phyloP scores from a whole-genome alignment of 495 filamentous ascomycete genomes.

The Opeltia flavorubescens region DNA sequence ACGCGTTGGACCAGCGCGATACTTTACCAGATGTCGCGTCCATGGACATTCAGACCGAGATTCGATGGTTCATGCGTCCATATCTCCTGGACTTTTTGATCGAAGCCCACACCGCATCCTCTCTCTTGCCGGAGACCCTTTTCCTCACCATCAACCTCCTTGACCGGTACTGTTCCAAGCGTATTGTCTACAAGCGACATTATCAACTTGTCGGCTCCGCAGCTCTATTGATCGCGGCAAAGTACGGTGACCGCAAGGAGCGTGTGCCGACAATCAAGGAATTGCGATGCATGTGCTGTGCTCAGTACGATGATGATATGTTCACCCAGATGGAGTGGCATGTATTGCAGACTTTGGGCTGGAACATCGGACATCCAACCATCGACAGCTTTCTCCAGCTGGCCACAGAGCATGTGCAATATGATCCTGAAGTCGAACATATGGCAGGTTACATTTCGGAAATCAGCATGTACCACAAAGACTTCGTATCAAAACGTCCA shows the following conservation, averaged over 20 bases:
- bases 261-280: constrained; percentile 89
- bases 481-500: constrained; percentile 81
- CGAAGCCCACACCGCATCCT: constrained; percentile 91
- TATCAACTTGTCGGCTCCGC: constrained; percentile 97
- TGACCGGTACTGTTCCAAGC: constrained; percentile 91
- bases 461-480: constrained; percentile 87
- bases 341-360: constrained; percentile 91
- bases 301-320: constrained; percentile 97
- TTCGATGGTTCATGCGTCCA: constrained; percentile 98
- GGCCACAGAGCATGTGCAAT: constrained; percentile 44
- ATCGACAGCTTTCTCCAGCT: constrained; percentile 85
- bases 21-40: constrained; percentile 91
- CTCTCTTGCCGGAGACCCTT: constrained; percentile 82
- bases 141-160: constrained; percentile 94
- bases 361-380: constrained; percentile 90
- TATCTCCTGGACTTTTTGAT: constrained; percentile 97
- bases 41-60: constrained; percentile 97
- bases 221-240: constrained; percentile 89
- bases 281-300: constrained; percentile 97
- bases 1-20: constrained; percentile 46
- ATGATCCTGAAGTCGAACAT: constrained; percentile 78
- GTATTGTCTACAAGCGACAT: constrained; percentile 98
- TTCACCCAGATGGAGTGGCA: constrained; percentile 99
- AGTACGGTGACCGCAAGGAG: constrained; percentile 98
- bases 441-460: constrained; percentile 91